Evolutionary conservation across 371 early-diverging fungal genomes (phyloP).

Genomic region (Syncephalastrum racemosum): DNA sequence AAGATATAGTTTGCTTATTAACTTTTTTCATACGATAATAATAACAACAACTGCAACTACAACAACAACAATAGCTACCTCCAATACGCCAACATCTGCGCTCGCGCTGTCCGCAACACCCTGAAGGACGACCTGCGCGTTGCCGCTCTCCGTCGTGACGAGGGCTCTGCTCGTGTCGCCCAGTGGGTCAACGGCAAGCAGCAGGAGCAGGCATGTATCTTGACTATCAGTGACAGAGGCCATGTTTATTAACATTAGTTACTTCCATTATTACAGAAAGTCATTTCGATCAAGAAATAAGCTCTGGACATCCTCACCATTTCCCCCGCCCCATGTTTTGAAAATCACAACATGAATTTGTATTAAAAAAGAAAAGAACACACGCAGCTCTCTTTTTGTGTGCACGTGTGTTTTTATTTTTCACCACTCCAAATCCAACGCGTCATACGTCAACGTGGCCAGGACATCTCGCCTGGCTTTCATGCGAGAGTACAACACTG

Average conservation of each 20-base stretch:
- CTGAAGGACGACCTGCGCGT: slow-evolving; percentile 78
- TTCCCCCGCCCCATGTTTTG: no score
- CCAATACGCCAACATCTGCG: slow-evolving; percentile 84
- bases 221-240: not conserved
- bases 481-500: slow-evolving; percentile 37
- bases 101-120: slow-evolving; percentile 81
- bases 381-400: not conserved
- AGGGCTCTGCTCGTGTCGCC: slow-evolving; percentile 73
- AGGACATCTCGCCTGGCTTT: slow-evolving; percentile 37
- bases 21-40: not conserved
- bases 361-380: slow-evolving; percentile 9
- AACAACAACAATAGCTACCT: slow-evolving; percentile 66
- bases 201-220: slow-evolving; percentile 55
- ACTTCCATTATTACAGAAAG: no score
- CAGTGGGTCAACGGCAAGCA: slow-evolving; percentile 85
- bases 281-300: no score
- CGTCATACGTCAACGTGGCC: slow-evolving; percentile 24
- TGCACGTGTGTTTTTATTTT: no score
- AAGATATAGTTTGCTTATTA: not conserved
- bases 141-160: slow-evolving; percentile 72
- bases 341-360: slow-evolving; percentile 5
- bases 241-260: no score
- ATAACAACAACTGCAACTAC: not conserved
- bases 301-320: no score
- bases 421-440: slow-evolving; percentile 12